These are phyloP conservation scores for Kernera saxatilis DNA, from an alignment of 345 rosid genomes.

Conservation along the genomic window DNA sequence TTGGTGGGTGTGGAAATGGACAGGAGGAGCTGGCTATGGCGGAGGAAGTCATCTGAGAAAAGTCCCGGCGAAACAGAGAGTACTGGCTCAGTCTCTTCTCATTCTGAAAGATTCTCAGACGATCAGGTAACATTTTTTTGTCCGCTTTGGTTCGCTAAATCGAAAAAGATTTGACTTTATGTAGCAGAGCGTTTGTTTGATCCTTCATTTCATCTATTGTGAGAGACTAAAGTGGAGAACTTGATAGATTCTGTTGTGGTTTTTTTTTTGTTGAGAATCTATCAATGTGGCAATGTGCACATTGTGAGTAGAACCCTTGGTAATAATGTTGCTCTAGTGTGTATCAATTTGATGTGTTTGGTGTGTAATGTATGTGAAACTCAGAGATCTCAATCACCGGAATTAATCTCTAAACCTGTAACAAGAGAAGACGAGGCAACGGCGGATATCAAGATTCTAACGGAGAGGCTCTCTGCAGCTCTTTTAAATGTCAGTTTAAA, in stretches of 20 bases:
- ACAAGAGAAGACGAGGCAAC: constrained; percentile 45
- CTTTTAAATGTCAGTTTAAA: constrained; percentile 65
- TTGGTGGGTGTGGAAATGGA: constrained; percentile 35
- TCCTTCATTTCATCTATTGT: background rate
- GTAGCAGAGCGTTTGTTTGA: background rate
- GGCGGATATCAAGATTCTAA: constrained; percentile 45
- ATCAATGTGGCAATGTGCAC: too few relatives aligned
- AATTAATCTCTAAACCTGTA: constrained; percentile 43
- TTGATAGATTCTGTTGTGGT: background rate
- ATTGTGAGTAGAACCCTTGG: background rate
- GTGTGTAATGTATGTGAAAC: constrained; percentile 4
- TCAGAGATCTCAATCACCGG: constrained; percentile 57
- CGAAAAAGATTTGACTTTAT: background rate
- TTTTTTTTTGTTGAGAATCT: background rate
- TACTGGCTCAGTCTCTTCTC: constrained; percentile 58
- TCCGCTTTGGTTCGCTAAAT: background rate
- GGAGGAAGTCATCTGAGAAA: constrained; percentile 60
- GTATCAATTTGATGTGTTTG: background rate
- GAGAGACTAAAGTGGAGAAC: background rate
- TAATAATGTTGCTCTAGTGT: background rate
- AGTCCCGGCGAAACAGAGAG: constrained; percentile 70
- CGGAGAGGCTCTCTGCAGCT: constrained; percentile 74
- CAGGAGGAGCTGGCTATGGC: constrained; percentile 78
- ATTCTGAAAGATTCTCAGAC: constrained; percentile 63
- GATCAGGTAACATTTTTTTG: constrained; percentile 48